Percentiles rank a stretch among this genome's conserved stretches.
These are phyloP conservation scores for Curvularia eragrostidis DNA, from an alignment of 2,329 filamentous ascomycete genomes.

Conservation along the genomic window DNA sequence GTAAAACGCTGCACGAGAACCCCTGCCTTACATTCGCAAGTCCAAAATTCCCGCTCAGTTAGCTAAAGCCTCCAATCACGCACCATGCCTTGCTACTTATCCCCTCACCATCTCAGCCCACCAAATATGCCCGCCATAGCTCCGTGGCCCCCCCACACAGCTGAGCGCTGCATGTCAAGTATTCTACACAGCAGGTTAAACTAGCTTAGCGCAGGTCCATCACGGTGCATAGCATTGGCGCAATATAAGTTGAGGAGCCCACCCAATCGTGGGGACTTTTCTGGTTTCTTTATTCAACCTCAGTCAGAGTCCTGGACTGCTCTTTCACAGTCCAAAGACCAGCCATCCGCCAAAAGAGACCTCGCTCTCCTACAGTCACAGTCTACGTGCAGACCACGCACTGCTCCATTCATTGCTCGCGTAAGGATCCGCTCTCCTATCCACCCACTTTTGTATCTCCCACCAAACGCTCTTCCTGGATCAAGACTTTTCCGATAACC, in stretches of 20 bases:
- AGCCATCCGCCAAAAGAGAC: conserved; percentile 26
- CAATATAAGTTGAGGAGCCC: conserved; percentile 29
- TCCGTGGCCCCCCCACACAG: not conserved
- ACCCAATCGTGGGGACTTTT: conserved; percentile 31
- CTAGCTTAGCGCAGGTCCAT: conserved; percentile 23
- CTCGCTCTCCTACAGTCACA: conserved; percentile 34
- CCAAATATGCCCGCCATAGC: conserved; percentile 1
- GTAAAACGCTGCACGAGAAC: not conserved
- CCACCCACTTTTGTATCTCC: conserved; percentile 42
- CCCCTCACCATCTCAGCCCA: not conserved
- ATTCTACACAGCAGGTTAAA: conserved; percentile 3
- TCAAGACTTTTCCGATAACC: conserved; percentile 46
- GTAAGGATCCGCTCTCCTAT: conserved; percentile 42
- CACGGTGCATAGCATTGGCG: conserved; percentile 22
- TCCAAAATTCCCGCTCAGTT: too few relatives aligned
- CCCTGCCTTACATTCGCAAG: not conserved
- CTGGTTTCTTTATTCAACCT: conserved; percentile 28
- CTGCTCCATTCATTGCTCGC: conserved; percentile 44
- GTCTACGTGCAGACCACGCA: conserved; percentile 37
- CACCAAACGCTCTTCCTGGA: conserved; percentile 45
- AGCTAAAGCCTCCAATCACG: not conserved
- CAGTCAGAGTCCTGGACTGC: conserved; percentile 15
- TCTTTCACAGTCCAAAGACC: conserved; percentile 12
- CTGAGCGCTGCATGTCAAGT: conserved; percentile 19
- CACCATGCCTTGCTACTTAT: not conserved